These are phyloP conservation scores for Candolleomyces aberdarensis DNA, from an alignment of 768 basidiomycete genomes.

Conservation along the genomic window DNA sequence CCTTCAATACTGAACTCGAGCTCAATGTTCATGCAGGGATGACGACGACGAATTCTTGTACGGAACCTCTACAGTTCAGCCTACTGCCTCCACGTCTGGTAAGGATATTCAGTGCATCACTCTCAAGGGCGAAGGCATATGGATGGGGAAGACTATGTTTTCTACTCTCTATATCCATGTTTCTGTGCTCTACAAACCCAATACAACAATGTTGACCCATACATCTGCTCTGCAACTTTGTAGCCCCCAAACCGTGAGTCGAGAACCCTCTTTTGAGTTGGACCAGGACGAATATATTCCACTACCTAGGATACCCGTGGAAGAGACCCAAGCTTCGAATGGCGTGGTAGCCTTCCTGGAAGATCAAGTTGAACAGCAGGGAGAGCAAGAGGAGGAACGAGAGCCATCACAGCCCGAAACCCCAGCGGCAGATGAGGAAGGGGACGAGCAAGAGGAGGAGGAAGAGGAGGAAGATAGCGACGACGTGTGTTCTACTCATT, in stretches of 20 bases:
- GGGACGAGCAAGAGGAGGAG: conserved; percentile 32
- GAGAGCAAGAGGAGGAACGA: conserved; percentile 16
- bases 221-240: conserved; percentile 28
- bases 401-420: conserved; percentile 24
- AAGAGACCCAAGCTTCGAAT: conserved; percentile 41
- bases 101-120: conserved; percentile 1
- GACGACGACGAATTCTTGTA: conserved; percentile 83
- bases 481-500: conserved; percentile 33
- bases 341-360: conserved; percentile 51
- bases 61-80: conserved; percentile 45
- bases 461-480: conserved; percentile 29
- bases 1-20: neutral
- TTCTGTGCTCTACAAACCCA: conserved; percentile 30
- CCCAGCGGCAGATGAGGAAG: conserved; percentile 35
- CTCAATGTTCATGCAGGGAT: conserved; percentile 43
- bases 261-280: conserved; percentile 13
- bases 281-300: conserved; percentile 9
- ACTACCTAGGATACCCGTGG: conserved; percentile 32
- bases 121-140: neutral
- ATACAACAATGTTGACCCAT: conserved; percentile 23
- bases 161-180: conserved; percentile 18
- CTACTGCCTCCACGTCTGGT: conserved; percentile 19
- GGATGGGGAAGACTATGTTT: conserved; percentile 5
- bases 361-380: conserved; percentile 39
- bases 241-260: conserved; percentile 62